Conservation (phyloP, 768 basidiomycete species). For the Boletus reticuloceps region DNA sequence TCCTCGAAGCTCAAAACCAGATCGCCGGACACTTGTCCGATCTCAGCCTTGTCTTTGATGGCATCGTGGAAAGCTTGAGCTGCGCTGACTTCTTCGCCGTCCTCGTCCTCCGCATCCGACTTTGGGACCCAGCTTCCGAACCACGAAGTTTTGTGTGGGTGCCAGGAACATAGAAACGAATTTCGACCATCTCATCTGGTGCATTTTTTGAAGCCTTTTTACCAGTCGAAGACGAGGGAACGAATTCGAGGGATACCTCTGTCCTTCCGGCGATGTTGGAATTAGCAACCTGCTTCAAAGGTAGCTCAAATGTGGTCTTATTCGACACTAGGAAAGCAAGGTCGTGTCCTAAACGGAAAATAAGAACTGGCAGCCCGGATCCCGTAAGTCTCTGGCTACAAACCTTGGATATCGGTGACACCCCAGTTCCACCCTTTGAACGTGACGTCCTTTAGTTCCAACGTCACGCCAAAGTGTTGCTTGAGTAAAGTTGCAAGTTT, state of each 20-base stretch:
- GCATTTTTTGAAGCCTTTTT: slow-evolving; percentile 43
- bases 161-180: slow-evolving; percentile 94
- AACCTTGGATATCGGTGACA: slow-evolving; percentile 89
- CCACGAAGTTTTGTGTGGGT: slow-evolving; percentile 57
- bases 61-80: slow-evolving; percentile 96
- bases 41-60: slow-evolving; percentile 94
- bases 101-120: slow-evolving; percentile 64
- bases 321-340: slow-evolving; percentile 88
- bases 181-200: slow-evolving; percentile 90
- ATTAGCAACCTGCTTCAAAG: slow-evolving; percentile 84
- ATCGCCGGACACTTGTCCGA: slow-evolving; percentile 88
- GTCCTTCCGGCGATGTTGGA: slow-evolving; percentile 97
- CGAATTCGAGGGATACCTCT: slow-evolving; percentile 98
- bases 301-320: slow-evolving; percentile 86
- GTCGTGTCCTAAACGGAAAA: slow-evolving; percentile 64
- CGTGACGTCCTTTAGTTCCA: slow-evolving; percentile 84
- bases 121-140: slow-evolving; percentile 73
- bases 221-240: slow-evolving; percentile 42
- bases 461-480: slow-evolving; percentile 79
- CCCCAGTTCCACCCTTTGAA: slow-evolving; percentile 99
- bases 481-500: slow-evolving; percentile 77
- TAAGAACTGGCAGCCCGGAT: not conserved
- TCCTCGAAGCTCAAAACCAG: slow-evolving; percentile 94
- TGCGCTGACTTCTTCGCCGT: slow-evolving; percentile 80
- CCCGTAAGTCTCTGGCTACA: slow-evolving; percentile 9